Base-by-base conservation (phyloP, 2,329 filamentous ascomycete species). In the Sporothrix luriei region DNA sequence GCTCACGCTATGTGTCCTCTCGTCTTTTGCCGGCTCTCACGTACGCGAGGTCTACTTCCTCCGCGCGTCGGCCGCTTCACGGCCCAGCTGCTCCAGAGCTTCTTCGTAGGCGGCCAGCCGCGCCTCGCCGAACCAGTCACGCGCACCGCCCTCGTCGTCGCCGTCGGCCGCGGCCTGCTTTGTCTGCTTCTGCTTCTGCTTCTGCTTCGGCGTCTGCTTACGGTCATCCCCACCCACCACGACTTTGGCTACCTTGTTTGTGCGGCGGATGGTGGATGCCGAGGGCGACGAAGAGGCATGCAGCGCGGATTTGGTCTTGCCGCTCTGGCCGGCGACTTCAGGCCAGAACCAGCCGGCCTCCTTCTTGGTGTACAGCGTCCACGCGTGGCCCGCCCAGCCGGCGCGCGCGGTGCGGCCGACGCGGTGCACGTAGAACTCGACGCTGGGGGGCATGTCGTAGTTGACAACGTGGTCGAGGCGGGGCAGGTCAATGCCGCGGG, bases 281-380 rank as follows among this genome's bases (percentile, higher is more conserved):
- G 54, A 40, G 2, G 54, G 14, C 4, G 62, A 21, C 24, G 48
- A 57, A 7, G 33, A 33, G 2, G 33, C 33, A 33, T 7, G 33
- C 14, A 13, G 16, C 2, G 24, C 10, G 2, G 68, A 13, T 13
- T n/a, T 43, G 19, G 75, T 68, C 61, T 73, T 33, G 85, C 81
- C 71, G 80, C 83, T 76, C 5, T 82, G 82, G 69, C 84, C 85
- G 1, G 88, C 91, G 72, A 98, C 90, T 74, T 91, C 91, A 71
- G 91, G 90, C 86, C 92, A 93, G 80, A 98, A 99, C 94, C 95
- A 97, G 57, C 91, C 87, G 26, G 90, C 93, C 80, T 99, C 94
- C 2, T 86, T 85, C 74, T 93, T 90, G 4, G 89, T 90, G 64
- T 97, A 89, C 14, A 99, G 81, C 0, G 93, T 97, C 92, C 93